Percentiles rank a stretch among this genome's conserved stretches.
These are phyloP conservation scores for Fusarium staphyleae DNA, from an alignment of 2,329 filamentous ascomycete species.

Conservation along the genomic window DNA sequence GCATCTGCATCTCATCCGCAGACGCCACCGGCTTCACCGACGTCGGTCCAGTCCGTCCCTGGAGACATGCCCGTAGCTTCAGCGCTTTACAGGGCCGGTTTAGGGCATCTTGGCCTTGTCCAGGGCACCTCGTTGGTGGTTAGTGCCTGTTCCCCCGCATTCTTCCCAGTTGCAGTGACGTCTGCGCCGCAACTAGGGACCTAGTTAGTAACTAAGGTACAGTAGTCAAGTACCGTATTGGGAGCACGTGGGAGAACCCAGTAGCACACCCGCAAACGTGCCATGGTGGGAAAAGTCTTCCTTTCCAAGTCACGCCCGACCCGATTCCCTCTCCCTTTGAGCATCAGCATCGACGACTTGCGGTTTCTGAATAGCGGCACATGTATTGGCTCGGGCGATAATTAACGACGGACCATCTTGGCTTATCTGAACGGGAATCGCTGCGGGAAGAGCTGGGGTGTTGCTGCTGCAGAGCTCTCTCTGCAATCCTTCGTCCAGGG, in stretches of 20 bases:
- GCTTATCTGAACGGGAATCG: conserved; percentile 9
- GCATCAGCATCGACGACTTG: conserved; percentile 5
- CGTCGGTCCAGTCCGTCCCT: conserved; percentile 2
- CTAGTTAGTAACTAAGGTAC: no score
- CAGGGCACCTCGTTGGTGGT: conserved; percentile 24
- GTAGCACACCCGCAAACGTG: conserved; percentile 19
- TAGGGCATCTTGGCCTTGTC: neutral
- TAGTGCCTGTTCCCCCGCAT: conserved; percentile 34
- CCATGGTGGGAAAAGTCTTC: conserved; percentile 37
- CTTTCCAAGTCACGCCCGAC: conserved; percentile 17
- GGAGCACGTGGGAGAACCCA: conserved; percentile 39
- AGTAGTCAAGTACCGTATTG: no score
- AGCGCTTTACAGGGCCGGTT: conserved; percentile 7
- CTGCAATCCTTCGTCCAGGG: conserved; percentile 28
- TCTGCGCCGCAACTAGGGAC: conserved; percentile 22
- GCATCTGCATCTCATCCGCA: conserved; percentile 16
- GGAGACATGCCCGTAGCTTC: neutral
- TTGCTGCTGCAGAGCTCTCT: conserved; percentile 10
- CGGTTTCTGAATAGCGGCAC: neutral
- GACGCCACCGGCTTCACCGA: conserved; percentile 5
- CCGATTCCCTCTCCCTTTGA: conserved; percentile 17
- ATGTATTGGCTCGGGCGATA: conserved; percentile 20
- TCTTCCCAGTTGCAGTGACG: conserved; percentile 36
- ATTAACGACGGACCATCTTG: neutral
- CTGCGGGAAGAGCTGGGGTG: conserved; percentile 10